Percentiles rank a stretch among this genome's conserved stretches.
Evolutionary conservation across 139 green algal species (phyloP).

Genomic region (Asterochloris sp.): DNA sequence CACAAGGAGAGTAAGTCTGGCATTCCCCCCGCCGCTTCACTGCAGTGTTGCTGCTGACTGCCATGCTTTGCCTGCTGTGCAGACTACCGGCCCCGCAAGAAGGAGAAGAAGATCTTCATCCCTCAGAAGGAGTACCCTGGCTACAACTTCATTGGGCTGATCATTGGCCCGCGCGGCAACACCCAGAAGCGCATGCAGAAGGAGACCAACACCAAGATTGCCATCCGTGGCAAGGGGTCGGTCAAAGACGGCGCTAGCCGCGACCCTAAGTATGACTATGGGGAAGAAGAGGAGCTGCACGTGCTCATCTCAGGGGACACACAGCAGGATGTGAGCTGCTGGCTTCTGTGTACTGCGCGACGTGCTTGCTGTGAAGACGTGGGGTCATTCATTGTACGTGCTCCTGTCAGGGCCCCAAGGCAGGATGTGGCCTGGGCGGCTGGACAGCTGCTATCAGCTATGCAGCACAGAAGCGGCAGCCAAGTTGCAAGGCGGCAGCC

Average conservation of each 20-base stretch:
- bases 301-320: slow-evolving; percentile 94
- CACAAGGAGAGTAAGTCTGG: no score
- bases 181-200: slow-evolving; percentile 98
- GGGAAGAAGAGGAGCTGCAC: slow-evolving; percentile 97
- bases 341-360: no score
- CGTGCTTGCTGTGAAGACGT: background rate
- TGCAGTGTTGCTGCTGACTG: no score
- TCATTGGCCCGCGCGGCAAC: slow-evolving; percentile 98
- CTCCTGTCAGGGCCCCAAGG: background rate
- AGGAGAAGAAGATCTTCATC: slow-evolving; percentile 87
- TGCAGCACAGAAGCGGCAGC: no score
- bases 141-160: slow-evolving; percentile 99
- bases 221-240: slow-evolving; percentile 79
- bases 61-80: background rate
- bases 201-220: slow-evolving; percentile 97
- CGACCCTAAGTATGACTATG: slow-evolving; percentile 86
- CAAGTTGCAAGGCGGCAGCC: no score
- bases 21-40: no score
- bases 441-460: no score
- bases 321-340: slow-evolving; percentile 58
- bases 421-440: no score
- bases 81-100: slow-evolving; percentile 85
- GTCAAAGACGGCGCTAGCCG: slow-evolving; percentile 81
- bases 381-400: no score
- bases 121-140: slow-evolving; percentile 86